Evolutionary conservation across 805 yeast genomes (phyloP).

Genomic region (Priceomyces castillae): DNA sequence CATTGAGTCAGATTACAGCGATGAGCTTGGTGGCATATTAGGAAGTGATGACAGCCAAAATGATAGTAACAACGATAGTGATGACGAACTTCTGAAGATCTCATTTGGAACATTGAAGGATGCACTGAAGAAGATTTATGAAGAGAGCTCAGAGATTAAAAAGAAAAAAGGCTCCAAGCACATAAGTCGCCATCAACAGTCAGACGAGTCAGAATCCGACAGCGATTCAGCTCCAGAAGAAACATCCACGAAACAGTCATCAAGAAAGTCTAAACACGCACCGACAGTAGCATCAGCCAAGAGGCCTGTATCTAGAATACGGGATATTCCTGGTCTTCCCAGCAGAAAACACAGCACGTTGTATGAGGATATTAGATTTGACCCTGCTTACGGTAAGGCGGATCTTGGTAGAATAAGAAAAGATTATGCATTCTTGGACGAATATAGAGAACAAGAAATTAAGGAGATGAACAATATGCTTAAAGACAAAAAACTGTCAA

Average conservation of each 20-base stretch:
- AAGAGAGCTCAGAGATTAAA: neutral
- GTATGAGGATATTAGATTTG: slow-evolving; percentile 85
- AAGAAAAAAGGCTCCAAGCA: slow-evolving; percentile 14
- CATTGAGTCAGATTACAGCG: slow-evolving; percentile 10
- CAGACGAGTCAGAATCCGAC: slow-evolving; percentile 10
- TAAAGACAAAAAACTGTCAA: slow-evolving; percentile 50
- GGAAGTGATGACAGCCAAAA: neutral
- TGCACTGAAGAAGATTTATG: slow-evolving; percentile 52
- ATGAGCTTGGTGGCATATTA: neutral
- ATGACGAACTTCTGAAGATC: slow-evolving; percentile 50
- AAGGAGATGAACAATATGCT: slow-evolving; percentile 53
- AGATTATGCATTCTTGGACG: slow-evolving; percentile 83
- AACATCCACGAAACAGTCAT: slow-evolving; percentile 10
- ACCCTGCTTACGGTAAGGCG: slow-evolving; percentile 83
- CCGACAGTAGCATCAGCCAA: slow-evolving; percentile 80
- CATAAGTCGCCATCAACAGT: slow-evolving; percentile 13
- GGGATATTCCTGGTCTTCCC: slow-evolving; percentile 72
- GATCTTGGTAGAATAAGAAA: slow-evolving; percentile 64
- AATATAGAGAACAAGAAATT: slow-evolving; percentile 76
- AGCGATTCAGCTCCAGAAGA: slow-evolving; percentile 35
- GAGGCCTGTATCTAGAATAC: slow-evolving; percentile 61
- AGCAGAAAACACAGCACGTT: slow-evolving; percentile 39
- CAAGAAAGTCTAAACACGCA: slow-evolving; percentile 68
- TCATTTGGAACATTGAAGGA: slow-evolving; percentile 64
- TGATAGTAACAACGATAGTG: slow-evolving; percentile 14